Evolutionary conservation across 179 eudicot species (phyloP), one percentile per base, ranked within the genome.

Genomic region (Drosera spatulata): DNA sequence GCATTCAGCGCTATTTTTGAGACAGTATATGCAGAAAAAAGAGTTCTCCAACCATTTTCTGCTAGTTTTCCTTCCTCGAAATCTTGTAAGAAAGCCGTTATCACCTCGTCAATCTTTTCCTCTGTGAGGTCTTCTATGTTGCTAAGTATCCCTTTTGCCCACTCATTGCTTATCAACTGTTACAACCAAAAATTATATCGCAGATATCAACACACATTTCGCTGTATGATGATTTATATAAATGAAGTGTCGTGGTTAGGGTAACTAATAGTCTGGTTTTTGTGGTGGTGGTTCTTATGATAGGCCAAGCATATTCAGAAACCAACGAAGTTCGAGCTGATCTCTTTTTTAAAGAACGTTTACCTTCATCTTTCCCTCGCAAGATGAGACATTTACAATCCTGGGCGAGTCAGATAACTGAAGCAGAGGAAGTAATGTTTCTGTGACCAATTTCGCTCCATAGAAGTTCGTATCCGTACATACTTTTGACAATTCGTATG

Each of bases 351-450:
- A 22, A 22, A 22, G 33, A 22, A 22, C 33, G 33, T 22, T 22
- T 60, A 72, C 76, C 71, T 59, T 49, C 8, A 62, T 14, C 41
- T 37, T 40, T 10, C 71, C 71, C 49, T 41, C 2, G 1, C 3
- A 11, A 40, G 74, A 66, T 39, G 75, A 65, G 6, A 75, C 65
- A 61, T 71, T 75, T 0, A 75, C 75, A 48, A 75, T 71, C 61
- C 79, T 60, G 40, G 71, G 58, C 11, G 79, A 75, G 45, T 50
- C 61, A 11, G 80, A 75, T 4, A 63, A 39, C 37, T 60, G 59
- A 46, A 75, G 77, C 4, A 78, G 73, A 45, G 77, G 76, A 39
- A 72, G 53, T 15, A 78, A 50, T 7, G 57, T 65, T 60, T 78
- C 69, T 8, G 60, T 60, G 51, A 50, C 57, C 14, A 53, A 59